Base-by-base conservation (phyloP, 176 grass and related monocot species). In the Musa acuminata region DNA sequence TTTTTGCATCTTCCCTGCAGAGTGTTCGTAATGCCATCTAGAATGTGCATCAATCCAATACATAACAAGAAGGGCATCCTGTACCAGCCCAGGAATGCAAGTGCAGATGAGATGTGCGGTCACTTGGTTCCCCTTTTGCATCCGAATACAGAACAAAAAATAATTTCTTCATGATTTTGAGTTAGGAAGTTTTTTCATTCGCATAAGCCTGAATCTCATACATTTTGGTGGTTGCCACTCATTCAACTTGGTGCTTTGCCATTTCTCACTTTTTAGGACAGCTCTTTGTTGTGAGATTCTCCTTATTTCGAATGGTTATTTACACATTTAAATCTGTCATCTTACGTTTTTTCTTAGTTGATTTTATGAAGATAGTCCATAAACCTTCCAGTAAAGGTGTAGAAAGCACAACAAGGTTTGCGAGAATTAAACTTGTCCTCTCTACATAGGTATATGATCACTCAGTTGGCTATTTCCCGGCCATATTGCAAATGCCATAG, bases 21-120 rank as follows among this genome's bases (percentile, higher is more conserved):
- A 71, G 74, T 93, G 55, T 92, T 93, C 73, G 94, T 97, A 62
- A 90, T 97, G 87, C 94, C 94, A 53, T 83, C 94, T 48, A 88
- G 84, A 79, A 93, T 93, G 90, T 93, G 90, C 63, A 81, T 97
- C 62, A 97, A 71, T 80, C 82, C 86, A 54, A 87, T 83, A 78
- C 94, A 97, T 82, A 93, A 93, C 64, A 81, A 79, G 43, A 97
- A 91, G 63, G 90, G 85, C n/a, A 73, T 85, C 43, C 84, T 93
- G 14, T 79, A 82, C 24, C 27, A 55, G 26, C 17, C 82, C 63
- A 80, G 82, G 73, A 85, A 82, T 71, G 75, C 57, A 62, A 79
- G 72, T 71, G 74, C 77, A 67, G 78, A 80, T 25, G 67, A 81
- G 72, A 89, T 85, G 90, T 97, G 72, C 23, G 72, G 70, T 82